Evolutionary conservation across 164 flowering plant genomes (phyloP), one percentile per base, ranked within the genome.

Genomic region (Piper longum): DNA sequence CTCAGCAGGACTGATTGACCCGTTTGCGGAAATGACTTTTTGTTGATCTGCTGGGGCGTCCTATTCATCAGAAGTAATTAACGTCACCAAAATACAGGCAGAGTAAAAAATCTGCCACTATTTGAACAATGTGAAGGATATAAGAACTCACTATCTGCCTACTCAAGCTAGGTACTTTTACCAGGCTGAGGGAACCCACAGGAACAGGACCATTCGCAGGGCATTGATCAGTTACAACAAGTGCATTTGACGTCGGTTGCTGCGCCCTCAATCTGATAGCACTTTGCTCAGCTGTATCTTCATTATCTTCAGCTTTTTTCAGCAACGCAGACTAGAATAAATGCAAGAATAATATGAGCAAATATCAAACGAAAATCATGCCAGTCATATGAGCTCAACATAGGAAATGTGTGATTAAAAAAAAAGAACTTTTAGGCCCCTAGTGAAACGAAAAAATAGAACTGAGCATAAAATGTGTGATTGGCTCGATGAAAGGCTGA

Each of bases 221-320:
- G 39, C 59, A 83, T 62, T 80, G 91, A 57, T 89, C 91, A 54
- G 91, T 79, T 54, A 91, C 83, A 70, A 85, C 93, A 73, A 95
- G 74, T 59, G 96, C 97, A 85, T 75, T 95, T 69, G 97, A 95
- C 39, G 65, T 73, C 65, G 88, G 99, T 73, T 90, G 97, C 69
- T 85, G 95, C 19, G 95, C 73, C 61, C 99, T 85, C 72, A 84
- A 73, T 77, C 82, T 91, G 67, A 95, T 78, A 67, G 99, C 99
- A 82, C 99, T 95, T 84, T 85, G 95, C 66, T 95, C 99, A 7
- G 99, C 99, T 66, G 96, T 79, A 69, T 95, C 99, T 72, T 95
- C 99, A 63, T 83, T 70, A 79, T 89, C 96, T 78, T 88, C 99
- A 42, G 99, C 96, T 62, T 83, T 89, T 69, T 77, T 95, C 6